Percentiles rank a stretch among this genome's conserved stretches.
Evolutionary conservation across 352 stramenopile genomes (phyloP).

Genomic region (Peronospora farinosa): DNA sequence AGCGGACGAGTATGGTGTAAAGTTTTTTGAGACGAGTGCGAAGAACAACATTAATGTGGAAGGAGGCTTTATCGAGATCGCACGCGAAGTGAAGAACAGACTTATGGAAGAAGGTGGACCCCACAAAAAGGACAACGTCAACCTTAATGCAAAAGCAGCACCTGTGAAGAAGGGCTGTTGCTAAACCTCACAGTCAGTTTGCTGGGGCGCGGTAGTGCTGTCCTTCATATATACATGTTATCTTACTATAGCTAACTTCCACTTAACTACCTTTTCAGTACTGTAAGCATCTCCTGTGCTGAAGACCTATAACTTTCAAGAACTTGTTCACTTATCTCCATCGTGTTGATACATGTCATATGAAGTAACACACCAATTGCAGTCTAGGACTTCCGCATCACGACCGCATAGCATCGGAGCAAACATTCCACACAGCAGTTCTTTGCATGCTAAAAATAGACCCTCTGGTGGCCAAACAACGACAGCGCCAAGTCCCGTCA

Average conservation of each 20-base stretch:
- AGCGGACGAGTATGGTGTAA: slow-evolving; percentile 91
- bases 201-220: slow-evolving; percentile 18
- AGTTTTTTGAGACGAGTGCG: slow-evolving; percentile 93
- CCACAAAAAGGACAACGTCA: slow-evolving; percentile 83
- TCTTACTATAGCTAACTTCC: slow-evolving; percentile 33
- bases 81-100: slow-evolving; percentile 85
- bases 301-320: not conserved
- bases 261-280: slow-evolving; percentile 28
- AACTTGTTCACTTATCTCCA: not conserved
- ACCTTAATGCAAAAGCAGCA: slow-evolving; percentile 68
- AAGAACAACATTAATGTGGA: slow-evolving; percentile 96
- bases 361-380: too few relatives aligned
- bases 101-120: slow-evolving; percentile 84
- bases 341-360: too few relatives aligned
- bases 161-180: slow-evolving; percentile 82
- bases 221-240: slow-evolving; percentile 22
- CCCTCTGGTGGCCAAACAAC: too few relatives aligned
- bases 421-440: too few relatives aligned
- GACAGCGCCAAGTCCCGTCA: too few relatives aligned
- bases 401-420: too few relatives aligned
- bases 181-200: slow-evolving; percentile 41
- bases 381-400: too few relatives aligned
- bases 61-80: slow-evolving; percentile 84
- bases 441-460: too few relatives aligned
- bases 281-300: slow-evolving; percentile 2